Evolutionary conservation across 1,139 yeast genomes (phyloP), one percentile per base, ranked within the genome.

Genomic region (Yamadazyma oceani): DNA sequence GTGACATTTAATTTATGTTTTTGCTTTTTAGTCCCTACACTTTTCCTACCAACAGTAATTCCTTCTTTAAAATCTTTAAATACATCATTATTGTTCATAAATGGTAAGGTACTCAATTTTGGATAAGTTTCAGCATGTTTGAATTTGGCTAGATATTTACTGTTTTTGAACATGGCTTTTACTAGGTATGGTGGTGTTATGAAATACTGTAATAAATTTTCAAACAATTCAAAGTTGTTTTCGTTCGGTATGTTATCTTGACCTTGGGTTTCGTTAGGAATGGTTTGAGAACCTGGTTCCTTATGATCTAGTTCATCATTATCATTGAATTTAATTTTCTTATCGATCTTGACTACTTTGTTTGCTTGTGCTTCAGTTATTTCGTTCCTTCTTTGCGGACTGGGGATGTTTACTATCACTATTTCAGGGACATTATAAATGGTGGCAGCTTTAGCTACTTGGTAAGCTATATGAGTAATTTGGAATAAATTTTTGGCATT

Each of bases 121-220:
- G 96, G 96, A 44, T 85, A 68, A 47, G 75, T 78, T 31, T 69
- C 66, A 1, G 96, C 96, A 48, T 78, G 72, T 42, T 74, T 75
- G 58, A 86, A 81, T 48, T 81, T 73, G 37, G 68, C 63, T 41
- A 71, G 69, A 44, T 53, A 57, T 32, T 56, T 52, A 41, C 49
- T 54, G 16, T 51, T 43, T 24, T 57, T 54, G 61, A 89, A 85
- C 8, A 83, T 71, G 1, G 82, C 63, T 44, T 81, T 80, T 17
- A 83, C 75, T 28, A 89, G 68, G 54, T 89, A 87, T 35, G 90
- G 86, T 1, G 97, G 97, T 0, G 97, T 89, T 12, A 89, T 78
- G 52, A 87, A 87, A 54, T 69, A 89, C 55, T 88, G 96, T 38
- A 89, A 65, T 37, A 89, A 66, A 2, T 83, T 71, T 1, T 95